Conservation (phyloP, 23 red algal species). For the Gracilaria vermiculophylla region DNA sequence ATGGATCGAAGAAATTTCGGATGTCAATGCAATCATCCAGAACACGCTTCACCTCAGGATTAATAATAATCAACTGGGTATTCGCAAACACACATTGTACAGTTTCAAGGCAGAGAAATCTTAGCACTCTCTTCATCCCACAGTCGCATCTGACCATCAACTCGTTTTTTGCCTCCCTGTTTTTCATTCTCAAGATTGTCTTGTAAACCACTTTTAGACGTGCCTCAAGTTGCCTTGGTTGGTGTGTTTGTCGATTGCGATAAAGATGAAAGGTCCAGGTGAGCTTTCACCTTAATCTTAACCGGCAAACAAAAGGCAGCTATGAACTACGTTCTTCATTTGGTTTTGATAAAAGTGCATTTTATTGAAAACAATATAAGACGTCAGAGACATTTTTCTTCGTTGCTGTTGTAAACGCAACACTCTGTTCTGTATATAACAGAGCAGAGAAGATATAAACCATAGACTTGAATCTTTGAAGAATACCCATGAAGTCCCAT, state of each 20-base stretch:
- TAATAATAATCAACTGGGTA: not conserved
- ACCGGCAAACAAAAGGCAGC: too few relatives aligned
- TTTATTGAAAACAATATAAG: not conserved
- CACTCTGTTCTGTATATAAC: conserved; percentile 4
- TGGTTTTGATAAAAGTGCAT: not conserved
- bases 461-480: conserved; percentile 1
- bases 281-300: too few relatives aligned
- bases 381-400: conserved; percentile 8
- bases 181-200: not conserved
- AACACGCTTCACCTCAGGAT: not conserved
- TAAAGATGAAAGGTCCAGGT: too few relatives aligned
- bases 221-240: not conserved
- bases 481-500: not conserved
- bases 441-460: not conserved
- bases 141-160: not conserved
- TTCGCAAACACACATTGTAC: not conserved
- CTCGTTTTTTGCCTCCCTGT: not conserved
- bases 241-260: too few relatives aligned
- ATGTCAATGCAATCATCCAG: not conserved
- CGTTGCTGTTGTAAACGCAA: conserved; percentile 2
- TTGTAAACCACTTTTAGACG: not conserved
- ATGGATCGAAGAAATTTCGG: not conserved
- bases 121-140: not conserved
- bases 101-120: not conserved
- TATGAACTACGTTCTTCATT: not conserved